Percentiles rank a stretch among this genome's conserved stretches.
Conservation (phyloP, 179 eudicot genomes). For the Gypsophila paniculata region DNA sequence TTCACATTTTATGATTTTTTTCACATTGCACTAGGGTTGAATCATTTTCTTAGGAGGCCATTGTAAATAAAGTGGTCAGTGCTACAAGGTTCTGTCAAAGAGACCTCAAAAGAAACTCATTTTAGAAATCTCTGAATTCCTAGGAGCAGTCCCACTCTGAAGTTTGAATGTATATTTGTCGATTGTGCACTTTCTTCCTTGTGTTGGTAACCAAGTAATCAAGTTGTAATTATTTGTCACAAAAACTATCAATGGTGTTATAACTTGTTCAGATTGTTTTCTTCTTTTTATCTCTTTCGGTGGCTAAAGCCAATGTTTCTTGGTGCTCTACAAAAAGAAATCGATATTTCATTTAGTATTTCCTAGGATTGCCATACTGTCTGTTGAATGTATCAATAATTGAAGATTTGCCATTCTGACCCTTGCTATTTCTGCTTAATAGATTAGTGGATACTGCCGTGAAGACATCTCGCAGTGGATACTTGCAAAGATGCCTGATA, state of each 20-base stretch:
- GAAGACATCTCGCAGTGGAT: slow-evolving; percentile 99
- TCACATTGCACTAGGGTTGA: not conserved
- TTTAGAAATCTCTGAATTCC: not conserved
- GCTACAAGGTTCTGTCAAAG: not conserved
- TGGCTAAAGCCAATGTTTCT: slow-evolving; percentile 3
- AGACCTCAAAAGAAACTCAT: not conserved
- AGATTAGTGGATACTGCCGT: slow-evolving; percentile 98
- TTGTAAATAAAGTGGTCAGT: not conserved
- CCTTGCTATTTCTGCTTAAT: slow-evolving; percentile 11
- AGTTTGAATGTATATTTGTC: not conserved
- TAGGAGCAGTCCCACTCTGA: not conserved
- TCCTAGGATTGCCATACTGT: not conserved
- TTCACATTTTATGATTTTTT: not conserved
- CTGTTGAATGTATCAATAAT: not conserved
- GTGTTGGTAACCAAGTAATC: not conserved
- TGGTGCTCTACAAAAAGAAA: not conserved
- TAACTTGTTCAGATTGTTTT: not conserved
- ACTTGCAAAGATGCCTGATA: slow-evolving; percentile 85
- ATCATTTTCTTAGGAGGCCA: not conserved
- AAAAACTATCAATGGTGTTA: not conserved
- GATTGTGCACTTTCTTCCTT: not conserved
- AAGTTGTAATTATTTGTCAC: not conserved
- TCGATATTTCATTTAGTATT: not conserved
- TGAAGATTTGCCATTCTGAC: slow-evolving; percentile 2
- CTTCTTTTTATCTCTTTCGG: not conserved